Percentiles rank a stretch among this genome's conserved stretches.
Conservation (phyloP, 208 protist genomes). For the Leishmania gerbilli region DNA sequence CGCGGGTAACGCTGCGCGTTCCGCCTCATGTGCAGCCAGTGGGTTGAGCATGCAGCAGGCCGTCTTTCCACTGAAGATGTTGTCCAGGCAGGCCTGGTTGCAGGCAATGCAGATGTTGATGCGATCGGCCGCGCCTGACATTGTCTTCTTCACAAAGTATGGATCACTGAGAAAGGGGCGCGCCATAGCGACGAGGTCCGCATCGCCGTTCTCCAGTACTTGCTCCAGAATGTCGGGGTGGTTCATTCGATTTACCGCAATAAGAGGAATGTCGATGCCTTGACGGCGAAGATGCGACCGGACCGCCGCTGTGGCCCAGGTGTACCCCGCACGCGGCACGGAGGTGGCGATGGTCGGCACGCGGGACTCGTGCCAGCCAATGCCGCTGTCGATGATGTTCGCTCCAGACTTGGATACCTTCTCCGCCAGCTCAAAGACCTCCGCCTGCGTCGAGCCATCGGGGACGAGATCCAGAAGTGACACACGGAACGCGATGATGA, state of each 20-base stretch:
- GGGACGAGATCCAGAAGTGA: constrained; percentile 94
- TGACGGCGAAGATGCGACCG: constrained; percentile 44
- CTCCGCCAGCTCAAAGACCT: constrained; percentile 83
- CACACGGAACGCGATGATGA: constrained; percentile 91
- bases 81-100: constrained; percentile 94
- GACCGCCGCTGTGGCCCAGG: constrained; percentile 67
- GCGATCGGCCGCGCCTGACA: constrained; percentile 43
- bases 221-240: constrained; percentile 83
- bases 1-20: constrained; percentile 62
- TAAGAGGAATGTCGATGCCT: constrained; percentile 73
- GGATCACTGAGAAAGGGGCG: constrained; percentile 92
- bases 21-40: constrained; percentile 80
- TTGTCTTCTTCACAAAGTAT: constrained; percentile 88
- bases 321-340: constrained; percentile 89
- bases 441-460: constrained; percentile 80
- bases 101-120: constrained; percentile 96
- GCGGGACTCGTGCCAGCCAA: constrained; percentile 95
- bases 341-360: constrained; percentile 92
- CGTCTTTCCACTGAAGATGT: constrained; percentile 83
- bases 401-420: constrained; percentile 66
- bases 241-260: constrained; percentile 94
- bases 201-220: constrained; percentile 72
- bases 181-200: constrained; percentile 92
- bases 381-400: constrained; percentile 94
- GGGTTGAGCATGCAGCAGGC: constrained; percentile 94